Evolutionary conservation across 2,329 filamentous ascomycete species (phyloP), one percentile per base, ranked within the genome.

Genomic region (Blastomyces emzantsi): DNA sequence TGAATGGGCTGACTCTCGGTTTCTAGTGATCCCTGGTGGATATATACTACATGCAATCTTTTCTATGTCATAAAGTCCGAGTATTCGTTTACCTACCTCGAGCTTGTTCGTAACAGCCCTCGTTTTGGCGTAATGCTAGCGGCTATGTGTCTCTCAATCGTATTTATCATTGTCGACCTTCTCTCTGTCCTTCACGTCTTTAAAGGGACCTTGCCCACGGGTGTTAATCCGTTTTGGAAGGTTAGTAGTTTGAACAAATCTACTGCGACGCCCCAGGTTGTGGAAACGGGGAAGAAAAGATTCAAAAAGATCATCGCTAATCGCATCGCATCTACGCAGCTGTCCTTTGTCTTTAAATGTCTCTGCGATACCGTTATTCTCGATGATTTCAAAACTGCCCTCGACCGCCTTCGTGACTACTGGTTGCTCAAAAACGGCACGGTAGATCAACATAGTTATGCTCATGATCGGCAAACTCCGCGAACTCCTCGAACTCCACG

Each of bases 191-290:
- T 84, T 0, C 74, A 76, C 3, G 81, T 76, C 0, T 76, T 85
- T 30, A 69, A 69, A 6, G 70, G 68, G 8, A 64, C 67, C 11
- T 68, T 78, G 0, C 77, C 80, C 0, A 82, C 82, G 8, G 84
- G 84, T n/a, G 82, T 87, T 68, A 85, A 87, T 69, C 85, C 85
- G 0, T 87, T 86, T 71, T 87, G 85, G 85, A 86, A 79, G 70
- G 74, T 76, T 63, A 61, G 66, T 45, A 22, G 19, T 28, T 17
- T 61, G 39, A 19, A 56, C 5, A 4, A 39, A 45, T 25, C 13
- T 28, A 6, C 30, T 43, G 8, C 30, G 19, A 39, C 17, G 19
- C 33, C 33, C 54, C 7, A 54, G 25, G 13, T 39, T 33, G 6
- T 11, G 22, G 17, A 36, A 30, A 25, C 33, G 19, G 17, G 28